A percentile compares a stretch with the other conserved stretches of the same genome.
phyloP scores from a whole-genome alignment of 1,139 yeast species.

The Debaryomyces udenii region DNA sequence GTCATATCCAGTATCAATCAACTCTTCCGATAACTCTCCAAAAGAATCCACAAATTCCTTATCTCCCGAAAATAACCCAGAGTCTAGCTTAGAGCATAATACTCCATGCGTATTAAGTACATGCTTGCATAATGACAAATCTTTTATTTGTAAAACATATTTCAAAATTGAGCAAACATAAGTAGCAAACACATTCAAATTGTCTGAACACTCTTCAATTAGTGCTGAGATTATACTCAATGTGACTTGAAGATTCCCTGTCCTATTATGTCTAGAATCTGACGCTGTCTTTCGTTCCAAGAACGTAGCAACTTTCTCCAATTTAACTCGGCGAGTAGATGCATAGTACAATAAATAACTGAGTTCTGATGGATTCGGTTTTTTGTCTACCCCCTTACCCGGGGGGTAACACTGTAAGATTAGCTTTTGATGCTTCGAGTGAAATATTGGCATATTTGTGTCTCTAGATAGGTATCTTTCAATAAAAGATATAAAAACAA shows the following conservation, averaged over 20 bases:
- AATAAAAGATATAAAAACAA: neutral
- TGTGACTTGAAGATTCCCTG: constrained; percentile 85
- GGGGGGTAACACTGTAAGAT: constrained; percentile 93
- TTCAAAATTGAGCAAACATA: constrained; percentile 55
- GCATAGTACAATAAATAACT: constrained; percentile 89
- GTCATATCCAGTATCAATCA: constrained; percentile 30
- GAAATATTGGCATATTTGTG: constrained; percentile 37
- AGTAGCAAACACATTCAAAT: constrained; percentile 78
- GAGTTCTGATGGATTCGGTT: constrained; percentile 89
- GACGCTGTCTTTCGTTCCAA: constrained; percentile 62
- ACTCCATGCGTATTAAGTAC: constrained; percentile 55
- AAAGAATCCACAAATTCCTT: constrained; percentile 58
- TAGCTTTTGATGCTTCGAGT: constrained; percentile 86
- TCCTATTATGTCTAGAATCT: constrained; percentile 63
- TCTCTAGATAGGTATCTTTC: neutral
- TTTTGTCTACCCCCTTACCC: constrained; percentile 81
- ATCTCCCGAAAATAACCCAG: constrained; percentile 74
- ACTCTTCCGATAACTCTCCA: constrained; percentile 39
- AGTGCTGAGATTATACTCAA: constrained; percentile 69
- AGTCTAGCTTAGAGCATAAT: constrained; percentile 68
- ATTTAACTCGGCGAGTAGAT: constrained; percentile 84
- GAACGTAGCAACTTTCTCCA: constrained; percentile 81
- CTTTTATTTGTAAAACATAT: constrained; percentile 50
- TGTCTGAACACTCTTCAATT: constrained; percentile 76
- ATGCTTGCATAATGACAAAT: constrained; percentile 57